These are phyloP conservation scores for Huntiella decipiens DNA, from an alignment of 2,329 filamentous ascomycete species.

Conservation along the genomic window DNA sequence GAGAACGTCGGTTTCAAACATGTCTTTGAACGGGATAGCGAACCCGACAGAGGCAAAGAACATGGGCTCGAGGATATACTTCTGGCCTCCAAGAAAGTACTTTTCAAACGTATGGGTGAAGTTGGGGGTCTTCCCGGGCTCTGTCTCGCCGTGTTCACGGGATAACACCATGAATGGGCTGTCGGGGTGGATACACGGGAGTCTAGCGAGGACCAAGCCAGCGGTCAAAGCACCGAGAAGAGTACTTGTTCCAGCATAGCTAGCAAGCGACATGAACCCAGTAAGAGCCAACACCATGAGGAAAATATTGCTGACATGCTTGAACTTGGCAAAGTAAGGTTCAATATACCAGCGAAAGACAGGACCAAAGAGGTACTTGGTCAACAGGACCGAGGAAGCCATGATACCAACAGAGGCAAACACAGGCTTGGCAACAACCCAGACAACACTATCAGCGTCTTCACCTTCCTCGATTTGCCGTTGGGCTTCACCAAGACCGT, in stretches of 20 bases:
- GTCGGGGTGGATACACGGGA: constrained; percentile 20
- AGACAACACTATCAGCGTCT: constrained; percentile 15
- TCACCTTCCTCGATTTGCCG: constrained; percentile 13
- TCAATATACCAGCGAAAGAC: constrained; percentile 19
- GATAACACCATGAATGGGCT: constrained; percentile 19
- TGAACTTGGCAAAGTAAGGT: constrained; percentile 17
- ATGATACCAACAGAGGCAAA: constrained; percentile 20
- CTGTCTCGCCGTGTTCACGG: constrained; percentile 18
- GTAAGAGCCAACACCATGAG: constrained; percentile 19
- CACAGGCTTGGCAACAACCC: constrained; percentile 21
- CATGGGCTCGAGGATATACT: constrained; percentile 32
- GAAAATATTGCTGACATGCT: constrained; percentile 15
- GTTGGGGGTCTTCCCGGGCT: constrained; percentile 18
- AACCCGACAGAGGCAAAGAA: constrained; percentile 43
- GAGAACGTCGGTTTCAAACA: constrained; percentile 31
- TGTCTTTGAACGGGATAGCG: constrained; percentile 36
- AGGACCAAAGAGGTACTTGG: constrained; percentile 21
- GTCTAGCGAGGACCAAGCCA: constrained; percentile 19
- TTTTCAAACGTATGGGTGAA: constrained; percentile 22
- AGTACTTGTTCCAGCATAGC: constrained; percentile 20
- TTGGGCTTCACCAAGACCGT: constrained; percentile 14
- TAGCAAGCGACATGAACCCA: constrained; percentile 17
- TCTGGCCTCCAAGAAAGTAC: constrained; percentile 20
- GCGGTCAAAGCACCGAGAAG: constrained; percentile 24
- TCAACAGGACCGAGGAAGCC: constrained; percentile 18